Percentiles rank a stretch among this genome's conserved stretches.
These are phyloP conservation scores for Ephemerocybe angulata DNA, from an alignment of 768 basidiomycete genomes.

Conservation along the genomic window DNA sequence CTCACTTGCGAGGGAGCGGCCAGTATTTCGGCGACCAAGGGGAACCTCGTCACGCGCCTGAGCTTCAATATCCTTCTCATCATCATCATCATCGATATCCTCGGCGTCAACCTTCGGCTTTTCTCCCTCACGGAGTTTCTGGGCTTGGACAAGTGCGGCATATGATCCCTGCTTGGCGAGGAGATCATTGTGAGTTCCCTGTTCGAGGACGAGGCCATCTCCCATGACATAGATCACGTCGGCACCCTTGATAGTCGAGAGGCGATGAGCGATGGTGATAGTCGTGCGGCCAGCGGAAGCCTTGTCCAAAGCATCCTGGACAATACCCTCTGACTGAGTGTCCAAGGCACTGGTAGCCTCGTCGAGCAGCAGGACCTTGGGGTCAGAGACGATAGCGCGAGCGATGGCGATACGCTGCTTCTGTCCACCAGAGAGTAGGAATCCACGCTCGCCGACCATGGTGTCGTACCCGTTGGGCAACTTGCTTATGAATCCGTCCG, in stretches of 20 bases:
- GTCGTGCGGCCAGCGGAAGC: slow-evolving; percentile 68
- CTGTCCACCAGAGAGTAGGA: slow-evolving; percentile 47
- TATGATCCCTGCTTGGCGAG: slow-evolving; percentile 56
- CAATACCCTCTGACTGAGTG: slow-evolving; percentile 72
- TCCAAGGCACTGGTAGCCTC: slow-evolving; percentile 79
- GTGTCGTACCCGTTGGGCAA: slow-evolving; percentile 79
- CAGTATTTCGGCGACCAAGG: slow-evolving; percentile 45
- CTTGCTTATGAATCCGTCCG: slow-evolving; percentile 70
- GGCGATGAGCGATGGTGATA: slow-evolving; percentile 65
- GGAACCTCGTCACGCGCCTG: slow-evolving; percentile 40
- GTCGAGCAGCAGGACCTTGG: slow-evolving; percentile 70
- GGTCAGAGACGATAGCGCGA: slow-evolving; percentile 75
- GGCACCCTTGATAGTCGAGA: slow-evolving; percentile 75
- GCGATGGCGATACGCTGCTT: slow-evolving; percentile 81
- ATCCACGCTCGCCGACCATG: slow-evolving; percentile 55
- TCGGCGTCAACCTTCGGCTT: not conserved
- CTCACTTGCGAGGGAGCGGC: slow-evolving; percentile 54
- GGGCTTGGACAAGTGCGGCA: slow-evolving; percentile 61
- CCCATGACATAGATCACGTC: slow-evolving; percentile 78
- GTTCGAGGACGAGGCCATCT: slow-evolving; percentile 67
- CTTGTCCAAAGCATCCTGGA: slow-evolving; percentile 79
- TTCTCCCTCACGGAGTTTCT: slow-evolving; percentile 30
- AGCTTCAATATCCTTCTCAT: not conserved
- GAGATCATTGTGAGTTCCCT: slow-evolving; percentile 67
- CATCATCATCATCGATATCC: slow-evolving; percentile 34